These are phyloP conservation scores for Solanum hybrid DNA, from an alignment of 305 asterid genomes.

Conservation along the genomic window DNA sequence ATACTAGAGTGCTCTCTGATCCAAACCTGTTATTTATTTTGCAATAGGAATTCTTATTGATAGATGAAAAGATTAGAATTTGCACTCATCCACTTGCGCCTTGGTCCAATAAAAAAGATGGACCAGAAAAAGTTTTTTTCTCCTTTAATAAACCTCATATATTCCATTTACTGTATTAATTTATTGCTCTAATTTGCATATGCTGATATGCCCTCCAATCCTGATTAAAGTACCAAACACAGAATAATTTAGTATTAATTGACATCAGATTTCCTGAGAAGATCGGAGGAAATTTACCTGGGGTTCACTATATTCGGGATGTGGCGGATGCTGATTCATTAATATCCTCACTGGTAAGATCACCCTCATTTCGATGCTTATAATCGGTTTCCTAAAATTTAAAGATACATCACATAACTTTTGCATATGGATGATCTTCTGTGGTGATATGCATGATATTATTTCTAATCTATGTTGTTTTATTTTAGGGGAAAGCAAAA, in stretches of 20 bases:
- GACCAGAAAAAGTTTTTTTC: not conserved
- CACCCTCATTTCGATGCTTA: not conserved
- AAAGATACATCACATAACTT: not conserved
- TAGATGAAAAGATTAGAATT: not conserved
- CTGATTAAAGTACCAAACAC: not conserved
- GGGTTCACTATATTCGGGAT: slow-evolving; percentile 87
- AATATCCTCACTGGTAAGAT: slow-evolving; percentile 63
- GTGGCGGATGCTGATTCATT: slow-evolving; percentile 91
- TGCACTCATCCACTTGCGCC: not conserved
- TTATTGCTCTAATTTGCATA: not conserved
- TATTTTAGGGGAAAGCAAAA: slow-evolving; percentile 63
- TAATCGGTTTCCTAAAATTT: not conserved
- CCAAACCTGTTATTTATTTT: not conserved
- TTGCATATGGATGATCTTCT: not conserved
- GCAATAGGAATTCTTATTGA: not conserved
- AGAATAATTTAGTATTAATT: not conserved
- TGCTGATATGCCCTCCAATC: not conserved
- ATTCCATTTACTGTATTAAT: not conserved
- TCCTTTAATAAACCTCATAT: not conserved
- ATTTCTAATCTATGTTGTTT: not conserved
- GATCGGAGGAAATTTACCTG: slow-evolving; percentile 76
- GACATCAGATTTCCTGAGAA: slow-evolving; percentile 77
- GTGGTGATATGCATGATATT: not conserved
- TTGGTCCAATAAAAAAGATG: not conserved
- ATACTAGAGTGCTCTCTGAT: not conserved